Base-by-base conservation (phyloP, 2,329 filamentous ascomycete species). In the Talaromyces atroroseus region DNA sequence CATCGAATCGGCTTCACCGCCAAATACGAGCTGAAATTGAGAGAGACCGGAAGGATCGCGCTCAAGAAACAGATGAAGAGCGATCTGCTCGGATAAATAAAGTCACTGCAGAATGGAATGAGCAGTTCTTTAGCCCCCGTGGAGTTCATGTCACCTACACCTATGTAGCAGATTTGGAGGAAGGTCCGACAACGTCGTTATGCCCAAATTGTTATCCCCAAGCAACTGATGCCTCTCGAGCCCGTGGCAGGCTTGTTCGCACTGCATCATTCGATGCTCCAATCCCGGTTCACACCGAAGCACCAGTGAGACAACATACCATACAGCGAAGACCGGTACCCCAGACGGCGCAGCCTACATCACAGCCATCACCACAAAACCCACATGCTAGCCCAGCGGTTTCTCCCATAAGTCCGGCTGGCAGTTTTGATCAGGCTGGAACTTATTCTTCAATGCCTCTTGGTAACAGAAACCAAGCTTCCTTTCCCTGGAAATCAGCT, bases 81-180 rank as follows among this genome's bases (percentile, higher is more conserved):
- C 69, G 74, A n/a, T 63, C 58, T 49, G 62, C 63, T 18, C 70
- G 72, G 18, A 70, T 76, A 32, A 56, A 67, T 10, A 69, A 72
- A 2, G 73, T 76, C 14, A 65, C 75, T 40, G 64, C 64, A 5
- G 74, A 77, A 60, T 77, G 74, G 74, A 76, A 77, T 57, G 63
- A 69, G 47, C 67, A 65, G 38, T 76, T 76, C 51, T 77, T 77
- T 49, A 65, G 64, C 14, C 69, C 66, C 8, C 70, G 74, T 44
- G 68, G 65, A 16, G 64, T 68, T 21, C 63, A 62, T 2, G 65
- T 76, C 34, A 60, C 65, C 7, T 70, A 66, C 64, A 61, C 65
- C 20, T 74, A 74, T 61, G 66, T 71, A 16, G 65, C 65, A 2
- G 65, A 72, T 52, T 61, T 67, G 10, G 67, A 68, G 47, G 59